These are phyloP conservation scores for Lomentospora prolificans DNA, from an alignment of 2,329 filamentous ascomycete species.

Conservation along the genomic window DNA sequence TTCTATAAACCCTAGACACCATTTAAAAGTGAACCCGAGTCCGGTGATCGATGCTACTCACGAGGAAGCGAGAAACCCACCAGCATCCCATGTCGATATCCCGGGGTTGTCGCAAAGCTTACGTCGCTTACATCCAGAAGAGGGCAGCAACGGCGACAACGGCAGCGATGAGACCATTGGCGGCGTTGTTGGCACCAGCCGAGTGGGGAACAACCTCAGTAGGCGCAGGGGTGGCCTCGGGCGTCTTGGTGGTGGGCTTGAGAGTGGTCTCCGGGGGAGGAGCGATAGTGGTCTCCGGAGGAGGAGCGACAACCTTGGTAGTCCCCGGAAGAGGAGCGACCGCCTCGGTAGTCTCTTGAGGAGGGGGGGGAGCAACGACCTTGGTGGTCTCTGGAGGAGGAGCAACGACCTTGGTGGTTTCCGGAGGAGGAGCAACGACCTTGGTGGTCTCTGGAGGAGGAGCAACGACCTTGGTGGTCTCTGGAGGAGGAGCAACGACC, in stretches of 20 bases:
- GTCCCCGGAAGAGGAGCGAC: constrained; percentile 1
- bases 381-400: neutral
- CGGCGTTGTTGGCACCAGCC: constrained; percentile 27
- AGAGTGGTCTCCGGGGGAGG: constrained; percentile 6
- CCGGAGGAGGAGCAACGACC: neutral
- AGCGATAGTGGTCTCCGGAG: neutral
- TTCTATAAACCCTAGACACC: neutral
- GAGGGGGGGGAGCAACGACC: neutral
- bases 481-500: neutral
- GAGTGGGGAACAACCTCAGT: constrained; percentile 17
- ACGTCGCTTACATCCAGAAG: constrained; percentile 5
- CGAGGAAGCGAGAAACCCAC: too few relatives aligned
- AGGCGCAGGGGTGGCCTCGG: constrained; percentile 7
- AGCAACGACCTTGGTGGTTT: constrained; percentile 1
- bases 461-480: neutral
- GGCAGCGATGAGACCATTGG: constrained; percentile 27
- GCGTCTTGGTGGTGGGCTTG: neutral
- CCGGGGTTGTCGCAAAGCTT: too few relatives aligned
- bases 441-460: neutral
- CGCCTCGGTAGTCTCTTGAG: neutral
- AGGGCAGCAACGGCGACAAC: constrained; percentile 22
- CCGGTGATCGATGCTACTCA: too few relatives aligned
- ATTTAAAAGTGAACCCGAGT: too few relatives aligned
- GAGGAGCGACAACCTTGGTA: neutral
- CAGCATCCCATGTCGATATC: too few relatives aligned